A percentile compares a stretch with the other conserved stretches of the same genome.
These are phyloP conservation scores for Alternaria postmessia DNA, from an alignment of 2,329 filamentous ascomycete species.

Conservation along the genomic window DNA sequence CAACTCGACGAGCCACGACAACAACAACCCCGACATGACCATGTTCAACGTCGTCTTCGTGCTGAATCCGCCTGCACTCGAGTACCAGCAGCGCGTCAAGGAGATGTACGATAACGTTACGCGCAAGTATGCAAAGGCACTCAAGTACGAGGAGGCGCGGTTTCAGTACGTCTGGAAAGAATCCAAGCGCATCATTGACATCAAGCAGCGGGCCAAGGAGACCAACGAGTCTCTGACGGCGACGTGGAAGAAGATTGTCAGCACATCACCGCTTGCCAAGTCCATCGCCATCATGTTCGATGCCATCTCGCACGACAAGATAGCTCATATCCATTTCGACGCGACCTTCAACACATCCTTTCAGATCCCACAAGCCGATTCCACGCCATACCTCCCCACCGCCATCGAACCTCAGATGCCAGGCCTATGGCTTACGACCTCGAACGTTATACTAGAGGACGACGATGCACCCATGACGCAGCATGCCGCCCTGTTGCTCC, in stretches of 20 bases:
- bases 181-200: conserved; percentile 78
- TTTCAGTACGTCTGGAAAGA: conserved; percentile 93
- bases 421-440: conserved; percentile 86
- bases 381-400: conserved; percentile 75
- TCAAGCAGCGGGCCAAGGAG: conserved; percentile 85
- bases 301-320: conserved; percentile 82
- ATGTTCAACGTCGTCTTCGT: conserved; percentile 99
- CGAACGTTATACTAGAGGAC: conserved; percentile 75
- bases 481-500: conserved; percentile 84
- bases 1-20: conserved; percentile 56
- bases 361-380: conserved; percentile 69
- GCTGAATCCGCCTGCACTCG: conserved; percentile 78
- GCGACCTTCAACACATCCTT: conserved; percentile 67
- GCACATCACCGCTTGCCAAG: conserved; percentile 78
- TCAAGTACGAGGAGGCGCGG: conserved; percentile 91
- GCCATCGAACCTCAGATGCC: conserved; percentile 73
- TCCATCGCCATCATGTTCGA: conserved; percentile 85
- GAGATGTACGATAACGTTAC: conserved; percentile 90
- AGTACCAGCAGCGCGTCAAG: conserved; percentile 74
- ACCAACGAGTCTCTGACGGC: conserved; percentile 68
- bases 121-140: conserved; percentile 89
- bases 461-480: conserved; percentile 78
- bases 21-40: conserved; percentile 74
- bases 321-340: conserved; percentile 82
- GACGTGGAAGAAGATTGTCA: conserved; percentile 75